phyloP scores from a whole-genome alignment of 306 rosid genomes.

The Lathyrus sativus region DNA sequence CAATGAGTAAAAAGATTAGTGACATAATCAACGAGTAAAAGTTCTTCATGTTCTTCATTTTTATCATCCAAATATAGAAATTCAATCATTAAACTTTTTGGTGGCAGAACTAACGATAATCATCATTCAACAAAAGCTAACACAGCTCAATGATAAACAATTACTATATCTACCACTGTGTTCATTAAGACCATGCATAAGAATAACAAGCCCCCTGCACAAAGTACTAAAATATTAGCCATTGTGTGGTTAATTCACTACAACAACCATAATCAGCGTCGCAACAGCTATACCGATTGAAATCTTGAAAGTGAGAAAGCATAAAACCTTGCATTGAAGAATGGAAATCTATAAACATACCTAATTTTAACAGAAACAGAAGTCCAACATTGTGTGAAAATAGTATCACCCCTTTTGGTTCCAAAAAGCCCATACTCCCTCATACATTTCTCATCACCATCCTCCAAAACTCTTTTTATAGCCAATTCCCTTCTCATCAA shows the following conservation, averaged over 20 bases:
- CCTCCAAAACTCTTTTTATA: slow-evolving; percentile 58
- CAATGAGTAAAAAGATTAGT: no score
- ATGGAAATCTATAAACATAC: slow-evolving; percentile 43
- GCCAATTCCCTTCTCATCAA: slow-evolving; percentile 72
- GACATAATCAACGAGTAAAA: no score
- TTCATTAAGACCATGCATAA: slow-evolving; percentile 93
- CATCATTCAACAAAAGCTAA: no score
- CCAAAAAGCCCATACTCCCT: slow-evolving; percentile 60
- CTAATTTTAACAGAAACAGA: slow-evolving; percentile 57
- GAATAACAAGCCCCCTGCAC: slow-evolving; percentile 83
- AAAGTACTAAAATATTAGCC: slow-evolving; percentile 31
- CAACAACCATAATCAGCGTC: no score
- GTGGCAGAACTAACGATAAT: no score
- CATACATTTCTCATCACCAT: slow-evolving; percentile 43
- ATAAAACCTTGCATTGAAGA: not conserved
- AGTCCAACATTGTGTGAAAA: slow-evolving; percentile 85
- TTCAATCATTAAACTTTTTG: no score
- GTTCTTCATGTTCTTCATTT: no score
- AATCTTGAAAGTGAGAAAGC: no score
- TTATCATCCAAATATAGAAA: no score
- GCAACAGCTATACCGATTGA: no score
- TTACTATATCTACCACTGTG: slow-evolving; percentile 85
- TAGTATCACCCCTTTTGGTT: slow-evolving; percentile 61
- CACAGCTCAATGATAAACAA: slow-evolving; percentile 34
- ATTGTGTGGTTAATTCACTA: no score